Evolutionary conservation across 129 eudicot genomes (phyloP), one percentile per base, ranked within the genome.

Genomic region (Arctium minus): DNA sequence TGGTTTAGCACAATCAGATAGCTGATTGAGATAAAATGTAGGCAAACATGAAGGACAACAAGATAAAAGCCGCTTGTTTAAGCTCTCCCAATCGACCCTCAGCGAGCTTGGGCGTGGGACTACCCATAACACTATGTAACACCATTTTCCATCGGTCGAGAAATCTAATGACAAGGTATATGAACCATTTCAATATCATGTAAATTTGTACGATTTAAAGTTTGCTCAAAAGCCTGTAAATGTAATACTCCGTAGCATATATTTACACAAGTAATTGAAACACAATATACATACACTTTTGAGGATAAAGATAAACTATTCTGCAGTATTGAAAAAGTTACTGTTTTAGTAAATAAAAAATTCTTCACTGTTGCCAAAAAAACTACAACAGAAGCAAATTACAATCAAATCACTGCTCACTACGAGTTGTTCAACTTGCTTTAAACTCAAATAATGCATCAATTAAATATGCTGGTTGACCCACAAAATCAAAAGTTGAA

Each of bases 121-220:
- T 35, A 91, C 93, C 96, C 93, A 91, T 37, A 93, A 80, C 39
- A 93, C 96, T 44, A 93, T 44, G 85, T 93, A 93, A 86, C 97
- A 93, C 97, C 97, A 93, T 69, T 81, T 93, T 68, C 97, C 97
- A 86, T 93, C 97, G 10, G 97, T 93, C 6, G 95, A 88, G 50
- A 89, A 87, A 89, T 93, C 97, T 93, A 75, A 78, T 68, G 0
- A 22, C 36, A 80, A 31, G 18, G 60, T 29, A 40, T 68, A 10
- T 6, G 1, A 37, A 48, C n/a, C 76, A 13, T 69, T 33, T 60
- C 29, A 68, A 31, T 12, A 69, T 32, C 64, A 53, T 46, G 9
- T n/a, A 38, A 1, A 9, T 18, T 27, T 44, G 12, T 44, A 44
- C 53, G 3, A 9, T n/a, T 60, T 17, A 60, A 60, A 60, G 29